These are phyloP conservation scores for Elsinoe arachidis DNA, from an alignment of 2,329 filamentous ascomycete species.

Conservation along the genomic window DNA sequence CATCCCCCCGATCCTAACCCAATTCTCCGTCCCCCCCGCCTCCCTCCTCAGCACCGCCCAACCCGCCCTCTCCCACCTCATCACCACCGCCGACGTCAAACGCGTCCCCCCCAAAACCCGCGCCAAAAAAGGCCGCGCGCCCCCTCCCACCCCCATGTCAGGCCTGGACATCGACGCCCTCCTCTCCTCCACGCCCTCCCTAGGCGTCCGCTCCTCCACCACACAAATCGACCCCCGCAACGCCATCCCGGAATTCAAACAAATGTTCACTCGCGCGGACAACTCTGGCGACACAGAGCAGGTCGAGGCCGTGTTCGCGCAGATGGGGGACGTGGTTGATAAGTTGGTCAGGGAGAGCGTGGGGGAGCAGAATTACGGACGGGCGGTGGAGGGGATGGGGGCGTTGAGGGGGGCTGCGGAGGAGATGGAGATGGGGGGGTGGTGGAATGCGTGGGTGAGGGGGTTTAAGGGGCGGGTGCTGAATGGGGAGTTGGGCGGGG, in stretches of 20 bases:
- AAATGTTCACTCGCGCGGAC: constrained; percentile 33
- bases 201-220: constrained; percentile 43
- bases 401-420: constrained; percentile 71
- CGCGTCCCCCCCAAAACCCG: constrained; percentile 41
- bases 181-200: constrained; percentile 41
- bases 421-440: constrained; percentile 61
- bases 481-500: constrained; percentile 61
- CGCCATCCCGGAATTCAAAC: constrained; percentile 23
- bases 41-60: constrained; percentile 54
- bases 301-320: constrained; percentile 59
- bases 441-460: constrained; percentile 68
- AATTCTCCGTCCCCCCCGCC: constrained; percentile 64
- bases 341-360: constrained; percentile 62
- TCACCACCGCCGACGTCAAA: constrained; percentile 68
- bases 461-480: constrained; percentile 65
- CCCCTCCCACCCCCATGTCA: constrained; percentile 52
- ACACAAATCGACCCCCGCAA: constrained; percentile 12
- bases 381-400: constrained; percentile 65
- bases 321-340: constrained; percentile 65
- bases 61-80: constrained; percentile 53
- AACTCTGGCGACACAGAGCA: constrained; percentile 51
- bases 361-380: constrained; percentile 64
- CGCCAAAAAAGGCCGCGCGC: constrained; percentile 57
- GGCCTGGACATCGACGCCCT: constrained; percentile 80
- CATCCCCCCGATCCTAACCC: constrained; percentile 55